Conservation (phyloP, 2,329 filamentous ascomycete species). For the Domatiomyces globalis region DNA sequence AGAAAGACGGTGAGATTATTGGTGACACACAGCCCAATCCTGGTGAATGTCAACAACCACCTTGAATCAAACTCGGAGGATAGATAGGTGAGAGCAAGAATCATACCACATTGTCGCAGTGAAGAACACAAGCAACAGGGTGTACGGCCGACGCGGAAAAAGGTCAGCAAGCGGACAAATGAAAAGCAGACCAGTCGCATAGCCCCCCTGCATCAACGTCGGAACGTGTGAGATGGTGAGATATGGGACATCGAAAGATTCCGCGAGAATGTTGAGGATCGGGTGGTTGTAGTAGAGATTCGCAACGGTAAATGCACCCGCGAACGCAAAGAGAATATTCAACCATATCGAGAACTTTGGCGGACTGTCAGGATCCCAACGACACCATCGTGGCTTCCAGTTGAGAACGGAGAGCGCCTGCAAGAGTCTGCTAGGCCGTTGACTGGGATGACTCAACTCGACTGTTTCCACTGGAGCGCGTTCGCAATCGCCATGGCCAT, state of each 20-base stretch:
- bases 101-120: slow-evolving; percentile 53
- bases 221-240: slow-evolving; percentile 55
- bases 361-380: slow-evolving; percentile 52
- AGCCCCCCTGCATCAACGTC: slow-evolving; percentile 66
- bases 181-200: slow-evolving; percentile 58
- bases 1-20: slow-evolving; percentile 50
- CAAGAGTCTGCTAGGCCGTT: neutral
- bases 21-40: slow-evolving; percentile 55
- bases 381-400: slow-evolving; percentile 52
- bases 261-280: slow-evolving; percentile 60
- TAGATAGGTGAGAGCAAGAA: neutral
- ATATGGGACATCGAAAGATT: slow-evolving; percentile 55
- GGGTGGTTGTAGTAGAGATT: slow-evolving; percentile 59
- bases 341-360: slow-evolving; percentile 53
- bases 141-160: slow-evolving; percentile 50
- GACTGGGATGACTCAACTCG: neutral
- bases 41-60: slow-evolving; percentile 1
- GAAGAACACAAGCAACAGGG: slow-evolving; percentile 50
- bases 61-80: neutral
- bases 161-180: slow-evolving; percentile 63
- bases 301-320: slow-evolving; percentile 55
- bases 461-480: neutral
- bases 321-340: slow-evolving; percentile 38
- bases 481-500: neutral
- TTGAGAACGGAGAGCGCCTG: slow-evolving; percentile 24